Conservation (phyloP, 345 rosid species). For the Luvunga scandens region DNA sequence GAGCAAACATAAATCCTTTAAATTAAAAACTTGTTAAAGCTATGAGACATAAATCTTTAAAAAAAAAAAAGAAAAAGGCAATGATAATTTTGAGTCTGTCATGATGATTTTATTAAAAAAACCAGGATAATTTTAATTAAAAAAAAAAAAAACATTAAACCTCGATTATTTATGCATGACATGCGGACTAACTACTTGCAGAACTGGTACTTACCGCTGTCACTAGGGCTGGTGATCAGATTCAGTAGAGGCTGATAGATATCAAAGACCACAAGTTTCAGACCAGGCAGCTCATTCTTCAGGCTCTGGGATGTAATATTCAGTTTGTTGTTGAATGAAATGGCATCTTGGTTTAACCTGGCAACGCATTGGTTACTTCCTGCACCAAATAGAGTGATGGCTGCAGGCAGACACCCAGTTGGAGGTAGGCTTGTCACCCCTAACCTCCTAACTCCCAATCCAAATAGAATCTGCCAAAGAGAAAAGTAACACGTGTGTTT, state of each 20-base stretch:
- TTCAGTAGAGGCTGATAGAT: constrained; percentile 75
- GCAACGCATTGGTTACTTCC: constrained; percentile 75
- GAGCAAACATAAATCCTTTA: neutral
- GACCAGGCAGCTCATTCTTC: constrained; percentile 52
- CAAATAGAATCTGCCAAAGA: constrained; percentile 65
- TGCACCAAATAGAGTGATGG: constrained; percentile 68
- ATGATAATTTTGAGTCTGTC: too few relatives aligned
- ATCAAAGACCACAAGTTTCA: constrained; percentile 76
- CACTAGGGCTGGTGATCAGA: constrained; percentile 58
- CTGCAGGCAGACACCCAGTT: constrained; percentile 85
- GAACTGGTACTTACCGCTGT: constrained; percentile 46
- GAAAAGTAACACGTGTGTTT: neutral
- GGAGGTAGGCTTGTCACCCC: constrained; percentile 88
- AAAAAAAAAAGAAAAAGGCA: neutral
- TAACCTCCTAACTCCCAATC: constrained; percentile 71
- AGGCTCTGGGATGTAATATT: constrained; percentile 60
- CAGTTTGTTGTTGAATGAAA: constrained; percentile 69
- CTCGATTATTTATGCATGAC: neutral
- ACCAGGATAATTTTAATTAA: too few relatives aligned
- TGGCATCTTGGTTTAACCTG: constrained; percentile 69
- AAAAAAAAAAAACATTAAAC: neutral
- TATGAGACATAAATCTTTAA: neutral
- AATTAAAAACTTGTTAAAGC: neutral
- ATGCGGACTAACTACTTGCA: constrained; percentile 8
- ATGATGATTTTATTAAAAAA: neutral